Conservation (phyloP, 257 asterid species). For the Henckelia pumila region DNA sequence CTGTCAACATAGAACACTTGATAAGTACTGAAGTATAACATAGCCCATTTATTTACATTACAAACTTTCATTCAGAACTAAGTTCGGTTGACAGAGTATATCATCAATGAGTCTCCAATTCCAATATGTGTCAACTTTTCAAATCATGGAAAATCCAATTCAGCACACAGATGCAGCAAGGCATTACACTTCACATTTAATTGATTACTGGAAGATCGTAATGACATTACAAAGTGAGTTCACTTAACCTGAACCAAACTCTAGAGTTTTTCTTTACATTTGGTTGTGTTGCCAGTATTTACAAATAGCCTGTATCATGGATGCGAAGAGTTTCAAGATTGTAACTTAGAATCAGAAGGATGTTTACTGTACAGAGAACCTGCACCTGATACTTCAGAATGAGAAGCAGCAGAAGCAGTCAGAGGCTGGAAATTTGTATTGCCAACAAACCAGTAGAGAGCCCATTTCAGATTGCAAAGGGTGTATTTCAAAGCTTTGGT, state of each 20-base stretch:
- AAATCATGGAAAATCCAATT: background rate
- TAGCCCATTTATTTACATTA: no score
- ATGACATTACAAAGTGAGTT: background rate
- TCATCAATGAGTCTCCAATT: background rate
- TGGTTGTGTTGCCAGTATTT: conserved; percentile 23
- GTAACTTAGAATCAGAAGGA: conserved; percentile 41
- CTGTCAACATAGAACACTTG: no score
- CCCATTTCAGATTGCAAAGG: conserved; percentile 95
- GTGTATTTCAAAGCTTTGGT: conserved; percentile 98
- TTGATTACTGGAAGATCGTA: background rate
- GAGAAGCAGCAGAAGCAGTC: conserved; percentile 49
- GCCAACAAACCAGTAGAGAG: conserved; percentile 95
- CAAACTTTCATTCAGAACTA: no score
- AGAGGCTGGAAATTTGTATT: conserved; percentile 94
- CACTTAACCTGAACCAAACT: background rate
- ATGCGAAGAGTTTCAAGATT: conserved; percentile 30
- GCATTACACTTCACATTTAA: background rate
- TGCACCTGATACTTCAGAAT: conserved; percentile 48
- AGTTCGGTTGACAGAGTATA: no score
- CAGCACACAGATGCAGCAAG: background rate
- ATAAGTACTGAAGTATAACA: no score
- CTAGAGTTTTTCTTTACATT: conserved; percentile 1
- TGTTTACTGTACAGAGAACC: conserved; percentile 52
- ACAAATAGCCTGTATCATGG: background rate
- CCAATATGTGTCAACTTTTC: background rate